phyloP scores from a whole-genome alignment of 352 stramenopile genomes.

The Phytophthora tentaculata region DNA sequence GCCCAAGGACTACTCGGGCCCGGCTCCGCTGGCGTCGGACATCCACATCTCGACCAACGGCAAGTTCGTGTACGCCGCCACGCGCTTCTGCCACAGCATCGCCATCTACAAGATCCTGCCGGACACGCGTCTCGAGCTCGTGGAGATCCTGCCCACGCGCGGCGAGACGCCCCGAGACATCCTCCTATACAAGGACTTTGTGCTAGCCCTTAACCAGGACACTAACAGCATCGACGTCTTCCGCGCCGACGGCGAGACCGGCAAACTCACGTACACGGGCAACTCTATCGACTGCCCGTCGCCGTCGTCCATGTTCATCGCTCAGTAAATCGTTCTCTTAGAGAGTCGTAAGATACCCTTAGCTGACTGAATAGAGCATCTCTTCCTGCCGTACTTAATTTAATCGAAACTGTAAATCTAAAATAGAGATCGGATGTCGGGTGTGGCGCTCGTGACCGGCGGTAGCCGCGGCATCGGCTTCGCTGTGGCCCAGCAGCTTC shows the following conservation, averaged over 20 bases:
- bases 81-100: conserved; percentile 72
- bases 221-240: conserved; percentile 68
- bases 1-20: conserved; percentile 47
- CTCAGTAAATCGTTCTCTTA: conserved; percentile 13
- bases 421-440: conserved; percentile 7
- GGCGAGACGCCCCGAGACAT: conserved; percentile 67
- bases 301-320: conserved; percentile 57
- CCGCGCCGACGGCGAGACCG: conserved; percentile 47
- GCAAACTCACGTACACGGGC: conserved; percentile 55
- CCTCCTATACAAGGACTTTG: conserved; percentile 53
- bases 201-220: conserved; percentile 74
- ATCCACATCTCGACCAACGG: conserved; percentile 60
- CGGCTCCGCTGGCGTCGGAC: conserved; percentile 41
- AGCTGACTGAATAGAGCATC: neutral
- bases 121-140: conserved; percentile 48
- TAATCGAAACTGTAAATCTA: conserved; percentile 8
- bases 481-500: conserved; percentile 69
- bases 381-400: conserved; percentile 6
- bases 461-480: conserved; percentile 84
- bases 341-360: neutral
- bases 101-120: conserved; percentile 60
- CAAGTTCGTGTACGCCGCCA: conserved; percentile 71
- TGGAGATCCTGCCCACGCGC: conserved; percentile 53
- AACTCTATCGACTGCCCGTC: conserved; percentile 53
- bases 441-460: conserved; percentile 75